Percentiles rank a stretch among this genome's conserved stretches.
phyloP scores from a whole-genome alignment of 2,329 filamentous ascomycete species.

The Emmonsiellopsis sp. region DNA sequence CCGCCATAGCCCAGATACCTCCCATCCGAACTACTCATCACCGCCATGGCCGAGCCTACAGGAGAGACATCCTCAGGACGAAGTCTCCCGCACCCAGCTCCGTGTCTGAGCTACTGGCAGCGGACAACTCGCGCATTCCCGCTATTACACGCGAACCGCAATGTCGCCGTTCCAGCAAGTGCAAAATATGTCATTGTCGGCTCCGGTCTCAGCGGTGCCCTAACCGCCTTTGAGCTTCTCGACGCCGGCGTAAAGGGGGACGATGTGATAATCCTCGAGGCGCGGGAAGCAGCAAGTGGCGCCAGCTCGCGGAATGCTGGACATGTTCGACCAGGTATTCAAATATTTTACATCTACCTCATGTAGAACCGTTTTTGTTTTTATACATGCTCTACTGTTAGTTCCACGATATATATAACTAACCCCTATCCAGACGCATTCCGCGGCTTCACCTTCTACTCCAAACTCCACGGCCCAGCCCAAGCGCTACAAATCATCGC shows the following conservation, averaged over 20 bases:
- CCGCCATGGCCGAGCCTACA: too few species aligned
- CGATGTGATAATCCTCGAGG: neutral
- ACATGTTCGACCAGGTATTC: neutral
- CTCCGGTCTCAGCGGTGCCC: neutral
- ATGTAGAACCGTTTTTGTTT: too few species aligned
- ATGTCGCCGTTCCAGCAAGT: neutral
- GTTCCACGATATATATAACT: neutral
- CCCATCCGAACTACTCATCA: too few species aligned
- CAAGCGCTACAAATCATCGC: neutral
- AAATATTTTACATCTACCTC: too few species aligned
- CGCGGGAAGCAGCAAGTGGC: neutral
- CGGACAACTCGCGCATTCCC: neutral
- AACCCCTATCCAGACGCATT: neutral
- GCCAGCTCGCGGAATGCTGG: neutral
- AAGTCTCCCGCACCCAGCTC: neutral
- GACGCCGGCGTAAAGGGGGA: neutral
- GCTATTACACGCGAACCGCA: neutral
- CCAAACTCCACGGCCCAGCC: neutral
- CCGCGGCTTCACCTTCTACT: neutral
- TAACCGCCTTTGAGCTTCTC: neutral
- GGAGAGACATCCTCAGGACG: neutral
- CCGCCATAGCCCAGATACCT: too few species aligned
- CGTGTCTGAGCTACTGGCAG: neutral
- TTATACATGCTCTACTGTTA: too few species aligned
- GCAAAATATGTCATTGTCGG: neutral